These are phyloP conservation scores for Draba incana DNA, from an alignment of 345 rosid genomes.

Conservation along the genomic window DNA sequence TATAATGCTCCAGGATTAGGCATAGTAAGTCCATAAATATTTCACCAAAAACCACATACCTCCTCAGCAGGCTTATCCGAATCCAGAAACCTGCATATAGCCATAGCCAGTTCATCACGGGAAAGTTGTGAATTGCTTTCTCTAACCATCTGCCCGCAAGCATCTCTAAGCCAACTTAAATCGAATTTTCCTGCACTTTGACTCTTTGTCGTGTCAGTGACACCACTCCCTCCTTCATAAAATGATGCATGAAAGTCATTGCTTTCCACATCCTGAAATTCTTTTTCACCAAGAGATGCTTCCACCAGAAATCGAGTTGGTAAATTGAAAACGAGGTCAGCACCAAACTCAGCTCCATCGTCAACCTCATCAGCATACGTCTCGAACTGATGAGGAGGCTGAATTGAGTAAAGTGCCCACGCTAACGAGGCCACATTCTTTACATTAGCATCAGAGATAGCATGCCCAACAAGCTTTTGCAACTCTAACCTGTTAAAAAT, in stretches of 20 bases:
- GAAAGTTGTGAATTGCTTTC: constrained; percentile 78
- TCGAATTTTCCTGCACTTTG: constrained; percentile 51
- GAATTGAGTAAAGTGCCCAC: constrained; percentile 57
- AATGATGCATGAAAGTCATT: constrained; percentile 44
- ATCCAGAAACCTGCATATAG: constrained; percentile 86
- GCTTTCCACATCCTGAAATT: constrained; percentile 51
- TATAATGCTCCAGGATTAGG: constrained; percentile 26
- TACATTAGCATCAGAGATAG: constrained; percentile 51
- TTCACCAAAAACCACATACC: constrained; percentile 52
- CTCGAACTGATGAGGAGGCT: constrained; percentile 52
- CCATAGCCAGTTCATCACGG: constrained; percentile 90
- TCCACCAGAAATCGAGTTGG: constrained; percentile 85
- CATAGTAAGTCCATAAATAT: constrained; percentile 18
- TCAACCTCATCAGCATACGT: constrained; percentile 45
- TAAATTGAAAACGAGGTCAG: constrained; percentile 69
- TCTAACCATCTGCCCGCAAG: constrained; percentile 68
- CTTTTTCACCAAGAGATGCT: constrained; percentile 55
- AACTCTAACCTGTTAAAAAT: constrained; percentile 62
- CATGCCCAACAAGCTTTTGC: constrained; percentile 75
- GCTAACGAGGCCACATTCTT: constrained; percentile 63
- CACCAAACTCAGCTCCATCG: constrained; percentile 70
- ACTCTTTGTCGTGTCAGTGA: constrained; percentile 36
- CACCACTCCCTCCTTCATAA: constrained; percentile 56
- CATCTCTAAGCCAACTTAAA: constrained; percentile 87
- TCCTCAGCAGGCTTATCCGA: constrained; percentile 92